Evolutionary conservation across 495 filamentous ascomycete genomes (phyloP).

Genomic region (Aspergillus cavernicola): DNA sequence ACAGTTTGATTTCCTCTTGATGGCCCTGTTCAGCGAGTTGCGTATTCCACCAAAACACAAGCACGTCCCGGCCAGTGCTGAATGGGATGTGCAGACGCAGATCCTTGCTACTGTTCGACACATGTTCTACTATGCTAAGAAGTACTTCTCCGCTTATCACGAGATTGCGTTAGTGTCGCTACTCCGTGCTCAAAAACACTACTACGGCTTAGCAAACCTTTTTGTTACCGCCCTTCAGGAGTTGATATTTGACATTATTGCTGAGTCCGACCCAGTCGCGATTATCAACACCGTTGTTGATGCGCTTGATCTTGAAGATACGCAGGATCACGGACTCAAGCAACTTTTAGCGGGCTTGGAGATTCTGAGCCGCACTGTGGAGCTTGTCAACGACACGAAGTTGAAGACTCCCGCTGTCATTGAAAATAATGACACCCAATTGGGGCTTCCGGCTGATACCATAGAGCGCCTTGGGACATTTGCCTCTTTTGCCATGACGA

Average conservation of each 20-base stretch:
- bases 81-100: conserved; percentile 78
- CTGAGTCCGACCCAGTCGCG: conserved; percentile 39
- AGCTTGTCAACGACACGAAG: conserved; percentile 18
- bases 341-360: conserved; percentile 55
- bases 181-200: conserved; percentile 58
- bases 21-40: conserved; percentile 72
- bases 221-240: conserved; percentile 57
- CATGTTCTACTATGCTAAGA: conserved; percentile 63
- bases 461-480: conserved; percentile 47
- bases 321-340: conserved; percentile 25
- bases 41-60: conserved; percentile 56
- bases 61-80: conserved; percentile 39
- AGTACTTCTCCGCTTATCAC: conserved; percentile 61
- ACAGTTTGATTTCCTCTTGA: conserved; percentile 69
- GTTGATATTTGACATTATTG: conserved; percentile 51
- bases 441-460: conserved; percentile 17
- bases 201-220: conserved; percentile 47
- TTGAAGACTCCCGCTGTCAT: conserved; percentile 11
- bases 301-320: conserved; percentile 30
- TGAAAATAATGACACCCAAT: conserved; percentile 18
- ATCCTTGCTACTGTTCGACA: conserved; percentile 75
- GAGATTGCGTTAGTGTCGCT: conserved; percentile 63
- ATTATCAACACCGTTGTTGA: conserved; percentile 51
- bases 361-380: conserved; percentile 47
- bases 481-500: conserved; percentile 60